Evolutionary conservation across 2,329 filamentous ascomycete species (phyloP), one percentile per base, ranked within the genome.

Genomic region (Botryotinia convoluta): DNA sequence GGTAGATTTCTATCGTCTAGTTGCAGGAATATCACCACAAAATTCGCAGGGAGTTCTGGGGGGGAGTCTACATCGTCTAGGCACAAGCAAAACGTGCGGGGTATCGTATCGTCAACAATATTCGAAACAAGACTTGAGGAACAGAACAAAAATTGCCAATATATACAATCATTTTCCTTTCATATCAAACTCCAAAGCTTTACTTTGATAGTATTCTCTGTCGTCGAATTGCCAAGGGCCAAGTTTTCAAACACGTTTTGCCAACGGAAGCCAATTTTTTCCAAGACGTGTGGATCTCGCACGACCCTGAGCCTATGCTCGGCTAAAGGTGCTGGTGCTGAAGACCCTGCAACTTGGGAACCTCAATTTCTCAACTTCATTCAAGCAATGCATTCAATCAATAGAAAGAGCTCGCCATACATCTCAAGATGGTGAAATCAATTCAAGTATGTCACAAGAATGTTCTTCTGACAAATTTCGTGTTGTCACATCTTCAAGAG

Each of bases 261-360:
- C 65, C 48, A 57, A 69, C 39, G n/a, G 54, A 69, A 69, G 65
- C 65, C 37, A 44, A 57, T 69, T 26, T 44, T 69, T 57, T 59
- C 48, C 65, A 57, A 69, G 65, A 8, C 48, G 65, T 18, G 45
- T 10, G 18, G 65, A 69, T 57, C 65, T 51, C 4, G 7, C 32
- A 67, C n/a, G 32, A 32, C 44, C 22, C 10, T 51, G 39, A 54
- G 63, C 64, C 64, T 29, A 54, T 26, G 45, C 64, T 68, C 45
- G 64, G 45, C 64, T 68, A 54, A 67, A 29, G 32, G n/a, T 39
- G 32, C 37, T 39, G 32, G 8, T 54, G 45, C 12, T 67, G 45
- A 22, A 37, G 42, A 22, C 44, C 29, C 42, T 65, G 44, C 8
- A 48, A 45, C 22, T 51, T 18, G 12, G 51, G 35, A 54, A 29